Evolutionary conservation across 140 eudicot species (phyloP).

Genomic region (Bidens hawaiensis): DNA sequence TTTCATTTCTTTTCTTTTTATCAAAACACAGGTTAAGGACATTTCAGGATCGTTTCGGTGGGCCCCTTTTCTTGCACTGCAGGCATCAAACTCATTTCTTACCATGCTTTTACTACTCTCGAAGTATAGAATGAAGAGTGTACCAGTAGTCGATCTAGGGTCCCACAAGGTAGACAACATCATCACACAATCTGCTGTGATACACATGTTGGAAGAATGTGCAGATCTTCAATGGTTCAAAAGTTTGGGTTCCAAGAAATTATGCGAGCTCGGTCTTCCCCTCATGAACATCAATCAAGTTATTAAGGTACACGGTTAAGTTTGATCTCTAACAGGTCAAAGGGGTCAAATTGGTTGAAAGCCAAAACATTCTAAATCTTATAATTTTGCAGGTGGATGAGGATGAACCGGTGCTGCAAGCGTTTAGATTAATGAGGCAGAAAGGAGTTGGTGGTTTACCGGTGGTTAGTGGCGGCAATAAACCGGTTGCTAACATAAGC

Average conservation of each 20-base stretch:
- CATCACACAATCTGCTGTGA: slow-evolving; percentile 84
- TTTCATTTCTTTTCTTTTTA: too few species aligned
- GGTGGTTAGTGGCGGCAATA: slow-evolving; percentile 62
- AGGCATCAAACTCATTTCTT: slow-evolving; percentile 72
- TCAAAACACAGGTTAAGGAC: slow-evolving; percentile 60
- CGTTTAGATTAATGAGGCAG: slow-evolving; percentile 79
- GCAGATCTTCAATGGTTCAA: slow-evolving; percentile 88
- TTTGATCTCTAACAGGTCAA: background rate
- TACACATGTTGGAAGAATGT: slow-evolving; percentile 91
- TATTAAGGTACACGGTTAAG: slow-evolving; percentile 42
- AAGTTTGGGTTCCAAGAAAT: slow-evolving; percentile 74
- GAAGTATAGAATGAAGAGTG: slow-evolving; percentile 88
- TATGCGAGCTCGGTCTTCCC: slow-evolving; percentile 86
- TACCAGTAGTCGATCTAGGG: slow-evolving; percentile 78
- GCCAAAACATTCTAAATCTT: background rate
- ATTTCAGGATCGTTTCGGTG: slow-evolving; percentile 93
- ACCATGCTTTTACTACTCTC: slow-evolving; percentile 88
- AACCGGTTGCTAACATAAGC: slow-evolving; percentile 64
- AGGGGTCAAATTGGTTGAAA: background rate
- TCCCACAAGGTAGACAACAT: slow-evolving; percentile 62
- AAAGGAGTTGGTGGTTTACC: slow-evolving; percentile 89
- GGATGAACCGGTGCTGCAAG: slow-evolving; percentile 91
- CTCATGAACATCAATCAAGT: slow-evolving; percentile 52
- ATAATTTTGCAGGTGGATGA: slow-evolving; percentile 52
- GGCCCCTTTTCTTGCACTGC: slow-evolving; percentile 95